phyloP scores from a whole-genome alignment of 2,329 filamentous ascomycete species.

The Annulohypoxylon truncatum region DNA sequence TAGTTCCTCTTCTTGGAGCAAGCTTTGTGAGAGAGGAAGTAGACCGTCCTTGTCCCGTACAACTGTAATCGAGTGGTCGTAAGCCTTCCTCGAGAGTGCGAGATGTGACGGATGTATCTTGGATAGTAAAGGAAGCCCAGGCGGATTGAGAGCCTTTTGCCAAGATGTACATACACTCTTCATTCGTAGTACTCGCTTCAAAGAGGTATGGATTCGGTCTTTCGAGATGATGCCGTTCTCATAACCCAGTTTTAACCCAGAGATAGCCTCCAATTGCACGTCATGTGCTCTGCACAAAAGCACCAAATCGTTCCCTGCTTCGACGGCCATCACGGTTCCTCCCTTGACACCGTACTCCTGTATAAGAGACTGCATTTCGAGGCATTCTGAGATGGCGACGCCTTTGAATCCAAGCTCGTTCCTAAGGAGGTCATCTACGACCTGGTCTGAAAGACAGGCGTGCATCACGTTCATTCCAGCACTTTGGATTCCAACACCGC shows the following conservation, averaged over 20 bases:
- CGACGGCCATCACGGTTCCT: conserved; percentile 96
- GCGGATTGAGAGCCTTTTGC: conserved; percentile 89
- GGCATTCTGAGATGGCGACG: conserved; percentile 92
- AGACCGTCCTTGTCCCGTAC: conserved; percentile 89
- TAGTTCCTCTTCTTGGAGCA: conserved; percentile 89
- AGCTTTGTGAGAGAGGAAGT: conserved; percentile 82
- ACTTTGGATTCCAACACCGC: conserved; percentile 92
- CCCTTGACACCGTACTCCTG: conserved; percentile 98
- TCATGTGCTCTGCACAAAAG: conserved; percentile 89
- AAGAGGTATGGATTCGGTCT: conserved; percentile 81
- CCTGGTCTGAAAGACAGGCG: conserved; percentile 90
- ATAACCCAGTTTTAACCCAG: conserved; percentile 86
- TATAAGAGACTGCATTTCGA: conserved; percentile 96
- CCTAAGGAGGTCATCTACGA: conserved; percentile 90
- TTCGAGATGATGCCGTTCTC: conserved; percentile 91
- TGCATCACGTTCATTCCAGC: conserved; percentile 95
- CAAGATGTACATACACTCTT: conserved; percentile 90
- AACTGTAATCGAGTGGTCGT: conserved; percentile 92
- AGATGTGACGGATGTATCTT: conserved; percentile 86
- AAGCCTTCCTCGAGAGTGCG: conserved; percentile 83
- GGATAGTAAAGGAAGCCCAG: conserved; percentile 79
- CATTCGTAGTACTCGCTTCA: conserved; percentile 80
- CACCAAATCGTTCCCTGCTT: conserved; percentile 93
- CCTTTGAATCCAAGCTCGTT: conserved; percentile 90
- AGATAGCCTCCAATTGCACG: conserved; percentile 91